phyloP scores from a whole-genome alignment of 352 stramenopile species.

The Pythium aquatile region DNA sequence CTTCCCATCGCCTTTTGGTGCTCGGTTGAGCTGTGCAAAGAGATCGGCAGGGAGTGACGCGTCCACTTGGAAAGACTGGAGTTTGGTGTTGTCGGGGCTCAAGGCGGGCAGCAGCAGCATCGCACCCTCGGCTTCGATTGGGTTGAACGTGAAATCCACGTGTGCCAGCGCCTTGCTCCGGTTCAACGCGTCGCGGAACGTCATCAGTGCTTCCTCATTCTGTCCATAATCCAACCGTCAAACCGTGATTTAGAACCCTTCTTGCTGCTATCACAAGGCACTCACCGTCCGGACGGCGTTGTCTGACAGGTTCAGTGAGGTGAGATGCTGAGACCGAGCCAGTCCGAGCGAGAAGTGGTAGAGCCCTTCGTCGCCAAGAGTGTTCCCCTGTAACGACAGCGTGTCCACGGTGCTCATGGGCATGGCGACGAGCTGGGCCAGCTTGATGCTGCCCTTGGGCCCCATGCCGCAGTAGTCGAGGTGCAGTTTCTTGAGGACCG shows the following conservation, averaged over 20 bases:
- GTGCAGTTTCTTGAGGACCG: constrained; percentile 70
- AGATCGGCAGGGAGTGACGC: constrained; percentile 65
- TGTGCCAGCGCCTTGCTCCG: constrained; percentile 65
- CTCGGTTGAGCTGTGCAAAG: constrained; percentile 71
- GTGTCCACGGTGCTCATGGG: constrained; percentile 48
- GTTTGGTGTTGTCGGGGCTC: constrained; percentile 51
- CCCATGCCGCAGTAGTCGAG: constrained; percentile 71
- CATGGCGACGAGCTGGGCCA: constrained; percentile 71
- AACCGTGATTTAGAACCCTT: neutral
- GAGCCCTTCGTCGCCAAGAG: constrained; percentile 52
- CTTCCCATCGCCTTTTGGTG: constrained; percentile 66
- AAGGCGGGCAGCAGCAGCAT: constrained; percentile 59
- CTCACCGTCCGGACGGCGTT: constrained; percentile 75
- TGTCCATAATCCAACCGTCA: neutral
- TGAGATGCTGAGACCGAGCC: constrained; percentile 49
- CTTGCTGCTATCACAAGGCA: neutral
- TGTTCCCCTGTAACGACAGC: constrained; percentile 68
- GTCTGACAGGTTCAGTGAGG: constrained; percentile 72
- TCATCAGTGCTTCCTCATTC: constrained; percentile 28
- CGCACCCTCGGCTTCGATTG: constrained; percentile 65
- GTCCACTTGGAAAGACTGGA: constrained; percentile 76
- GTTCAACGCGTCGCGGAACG: constrained; percentile 65
- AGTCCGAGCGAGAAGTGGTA: constrained; percentile 73
- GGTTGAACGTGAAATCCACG: constrained; percentile 79
- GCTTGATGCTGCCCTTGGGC: constrained; percentile 47